Evolutionary conservation across 2,329 filamentous ascomycete genomes (phyloP).

Genomic region (Tolypocladium ophioglossoides): DNA sequence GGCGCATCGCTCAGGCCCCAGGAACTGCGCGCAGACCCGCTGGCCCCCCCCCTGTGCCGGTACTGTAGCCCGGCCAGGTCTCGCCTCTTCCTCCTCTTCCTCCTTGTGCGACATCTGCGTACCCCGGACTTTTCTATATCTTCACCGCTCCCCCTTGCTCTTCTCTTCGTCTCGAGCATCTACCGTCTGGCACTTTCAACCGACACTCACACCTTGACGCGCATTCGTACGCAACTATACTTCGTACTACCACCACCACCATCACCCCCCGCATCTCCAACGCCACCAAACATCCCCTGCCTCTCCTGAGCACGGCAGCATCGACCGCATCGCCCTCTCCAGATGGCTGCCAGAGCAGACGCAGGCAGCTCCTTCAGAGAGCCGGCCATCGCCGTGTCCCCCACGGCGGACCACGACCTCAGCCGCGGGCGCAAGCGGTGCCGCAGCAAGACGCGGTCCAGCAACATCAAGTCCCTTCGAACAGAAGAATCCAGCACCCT

Average conservation of each 20-base stretch:
- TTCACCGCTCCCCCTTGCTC: not conserved
- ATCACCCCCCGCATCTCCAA: not conserved
- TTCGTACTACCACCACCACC: not conserved
- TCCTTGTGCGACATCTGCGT: not conserved
- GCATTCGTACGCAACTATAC: not conserved
- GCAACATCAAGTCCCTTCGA: constrained; percentile 19
- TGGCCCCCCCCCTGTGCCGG: too few relatives aligned
- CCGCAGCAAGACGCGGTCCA: constrained; percentile 22
- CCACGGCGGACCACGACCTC: constrained; percentile 15
- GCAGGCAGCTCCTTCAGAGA: constrained; percentile 13
- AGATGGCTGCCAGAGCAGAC: constrained; percentile 14
- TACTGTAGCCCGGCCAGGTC: not conserved
- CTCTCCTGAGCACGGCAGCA: not conserved
- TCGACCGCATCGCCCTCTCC: not conserved
- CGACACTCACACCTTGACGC: too few relatives aligned
- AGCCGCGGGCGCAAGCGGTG: constrained; percentile 29
- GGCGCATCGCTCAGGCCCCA: not conserved
- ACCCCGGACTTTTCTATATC: not conserved
- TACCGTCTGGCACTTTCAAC: not conserved
- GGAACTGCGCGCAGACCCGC: too few relatives aligned
- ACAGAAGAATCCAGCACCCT: constrained; percentile 32
- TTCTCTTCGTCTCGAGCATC: not conserved
- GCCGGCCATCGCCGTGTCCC: constrained; percentile 9
- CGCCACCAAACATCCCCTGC: not conserved
- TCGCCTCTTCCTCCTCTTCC: not conserved